Evolutionary conservation across 768 basidiomycete genomes (phyloP), one percentile per base, ranked within the genome.

Genomic region (Lactarius tabidus): DNA sequence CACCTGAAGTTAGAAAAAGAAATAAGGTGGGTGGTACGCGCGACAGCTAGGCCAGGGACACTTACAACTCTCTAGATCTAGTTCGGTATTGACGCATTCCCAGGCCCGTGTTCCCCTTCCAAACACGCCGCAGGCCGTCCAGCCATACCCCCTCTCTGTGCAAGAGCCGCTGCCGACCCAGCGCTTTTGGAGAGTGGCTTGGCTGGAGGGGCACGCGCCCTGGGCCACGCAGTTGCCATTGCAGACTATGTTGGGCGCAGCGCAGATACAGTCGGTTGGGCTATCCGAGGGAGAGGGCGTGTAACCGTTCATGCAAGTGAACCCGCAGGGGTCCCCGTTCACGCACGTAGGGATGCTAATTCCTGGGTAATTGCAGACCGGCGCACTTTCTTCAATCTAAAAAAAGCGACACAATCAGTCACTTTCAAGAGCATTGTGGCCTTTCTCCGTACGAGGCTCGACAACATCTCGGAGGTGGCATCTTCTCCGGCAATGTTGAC

Each of bases 61-160:
- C 82, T 63, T 61, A 84, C 83, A 85, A 72, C 82, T 83, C 71
- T 82, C 83, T 9, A 85, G 75, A 45, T 84, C 81, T 45, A 70
- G 74, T 64, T 72, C 75, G 1, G 78, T 81, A 67, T 84, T 71
- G 53, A 85, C 68, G 64, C 83, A 84, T 64, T 84, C 83, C 79
- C 80, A 83, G 3, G 79, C 76, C 3, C 74, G 72, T 15, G 72
- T 65, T 17, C 71, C 70, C 17, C 79, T 72, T 18, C 80, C 78
- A 31, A 74, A 77, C 59, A 83, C 73, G 7, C 79, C 79, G 63
- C 84, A 84, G 1, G 80, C 77, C 1, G 75, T 75, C 62, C 74
- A 70, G 4, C 79, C 81, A 1, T 26, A 60, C 14, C 67, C 71
- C 39, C 15, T 57, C 23, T 64, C 53, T 0, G 23, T 6, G 56